Evolutionary conservation across 106 monocot species (phyloP).

Genomic region (Ottelia alismoides): DNA sequence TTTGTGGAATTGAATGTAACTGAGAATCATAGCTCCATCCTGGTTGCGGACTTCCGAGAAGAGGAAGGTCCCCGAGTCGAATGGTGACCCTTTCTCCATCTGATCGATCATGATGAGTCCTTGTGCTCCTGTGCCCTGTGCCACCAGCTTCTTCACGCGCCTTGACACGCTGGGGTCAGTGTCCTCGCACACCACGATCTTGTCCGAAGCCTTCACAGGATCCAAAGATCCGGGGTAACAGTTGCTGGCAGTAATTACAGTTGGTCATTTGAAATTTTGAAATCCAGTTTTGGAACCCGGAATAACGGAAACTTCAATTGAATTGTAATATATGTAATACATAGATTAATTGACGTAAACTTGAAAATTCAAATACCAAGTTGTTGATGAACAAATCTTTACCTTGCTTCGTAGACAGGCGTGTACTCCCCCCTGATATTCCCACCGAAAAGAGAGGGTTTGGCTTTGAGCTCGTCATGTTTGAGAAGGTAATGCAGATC

Average conservation of each 20-base stretch:
- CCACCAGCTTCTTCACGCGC: slow-evolving; percentile 61
- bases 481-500: slow-evolving; percentile 76
- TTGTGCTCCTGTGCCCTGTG: slow-evolving; percentile 42
- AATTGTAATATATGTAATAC: too few species aligned
- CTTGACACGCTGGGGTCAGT: slow-evolving; percentile 53
- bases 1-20: slow-evolving; percentile 33
- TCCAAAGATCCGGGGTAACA: slow-evolving; percentile 88
- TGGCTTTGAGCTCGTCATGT: slow-evolving; percentile 33
- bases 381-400: neutral
- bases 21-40: slow-evolving; percentile 34
- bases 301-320: too few species aligned
- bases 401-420: slow-evolving; percentile 78
- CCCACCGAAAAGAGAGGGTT: slow-evolving; percentile 63
- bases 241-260: slow-evolving; percentile 29
- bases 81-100: slow-evolving; percentile 41
- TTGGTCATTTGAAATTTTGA: too few species aligned
- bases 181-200: slow-evolving; percentile 58
- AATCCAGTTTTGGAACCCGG: neutral
- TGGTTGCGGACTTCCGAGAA: too few species aligned
- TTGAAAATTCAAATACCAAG: neutral
- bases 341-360: too few species aligned
- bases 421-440: slow-evolving; percentile 47
- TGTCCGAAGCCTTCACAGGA: slow-evolving; percentile 37
- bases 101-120: slow-evolving; percentile 72
- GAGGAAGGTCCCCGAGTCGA: too few species aligned